Conservation (phyloP, 2,329 filamentous ascomycete species). For the Paracamarosporium sp. region DNA sequence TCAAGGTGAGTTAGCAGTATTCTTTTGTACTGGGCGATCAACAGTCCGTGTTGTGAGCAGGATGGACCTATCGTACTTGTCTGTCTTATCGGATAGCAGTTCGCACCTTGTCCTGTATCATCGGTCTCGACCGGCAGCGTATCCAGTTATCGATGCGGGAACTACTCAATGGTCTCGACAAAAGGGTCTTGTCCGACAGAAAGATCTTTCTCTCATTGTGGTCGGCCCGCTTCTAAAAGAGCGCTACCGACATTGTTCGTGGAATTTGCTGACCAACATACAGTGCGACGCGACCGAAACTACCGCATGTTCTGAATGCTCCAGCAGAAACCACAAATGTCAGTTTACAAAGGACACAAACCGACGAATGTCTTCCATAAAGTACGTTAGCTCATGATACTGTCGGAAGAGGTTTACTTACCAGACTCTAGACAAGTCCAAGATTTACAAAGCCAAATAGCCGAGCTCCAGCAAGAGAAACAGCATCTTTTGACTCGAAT, state of each 20-base stretch:
- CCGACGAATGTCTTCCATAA: conserved; percentile 97
- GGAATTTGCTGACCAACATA: conserved; percentile 17
- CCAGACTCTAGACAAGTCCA: conserved; percentile 75
- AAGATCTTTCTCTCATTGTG: too few species aligned
- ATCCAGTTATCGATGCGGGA: background rate
- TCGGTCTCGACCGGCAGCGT: too few species aligned
- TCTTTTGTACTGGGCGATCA: background rate
- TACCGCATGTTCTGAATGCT: conserved; percentile 95
- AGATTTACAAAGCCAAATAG: conserved; percentile 91
- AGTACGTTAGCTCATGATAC: conserved; percentile 58
- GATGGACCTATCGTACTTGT: background rate
- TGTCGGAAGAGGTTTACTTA: conserved; percentile 11
- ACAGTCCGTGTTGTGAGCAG: background rate
- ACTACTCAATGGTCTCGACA: too few species aligned
- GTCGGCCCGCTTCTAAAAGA: too few species aligned
- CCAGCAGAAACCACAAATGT: conserved; percentile 94
- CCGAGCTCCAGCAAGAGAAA: conserved; percentile 81
- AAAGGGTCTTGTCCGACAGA: too few species aligned
- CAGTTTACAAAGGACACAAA: conserved; percentile 99
- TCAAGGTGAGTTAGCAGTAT: conserved; percentile 59
- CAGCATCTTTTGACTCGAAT: conserved; percentile 72
- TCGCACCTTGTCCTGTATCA: background rate
- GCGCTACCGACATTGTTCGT: background rate
- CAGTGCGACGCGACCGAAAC: conserved; percentile 95
- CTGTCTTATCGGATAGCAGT: background rate